Conservation (phyloP, 352 stramenopile species). For the Phytophthora foliorum region DNA sequence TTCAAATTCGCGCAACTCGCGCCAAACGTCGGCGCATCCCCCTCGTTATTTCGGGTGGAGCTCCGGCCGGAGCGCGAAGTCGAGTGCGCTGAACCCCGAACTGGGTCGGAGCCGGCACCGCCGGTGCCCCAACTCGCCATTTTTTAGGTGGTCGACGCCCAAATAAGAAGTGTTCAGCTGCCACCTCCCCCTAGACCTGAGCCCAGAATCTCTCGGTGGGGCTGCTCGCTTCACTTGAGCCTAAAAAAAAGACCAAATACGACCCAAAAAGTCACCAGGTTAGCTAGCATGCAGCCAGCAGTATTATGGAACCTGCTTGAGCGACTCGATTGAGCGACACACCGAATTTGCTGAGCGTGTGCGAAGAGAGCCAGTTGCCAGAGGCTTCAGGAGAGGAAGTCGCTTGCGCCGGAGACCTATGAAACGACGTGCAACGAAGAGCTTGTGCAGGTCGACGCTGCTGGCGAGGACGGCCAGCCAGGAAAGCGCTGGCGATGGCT, state of each 20-base stretch:
- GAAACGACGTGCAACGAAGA: too few species aligned
- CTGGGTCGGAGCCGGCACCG: not conserved
- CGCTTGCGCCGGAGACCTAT: too few species aligned
- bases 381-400: too few species aligned
- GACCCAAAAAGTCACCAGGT: too few species aligned
- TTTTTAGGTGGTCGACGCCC: not conserved
- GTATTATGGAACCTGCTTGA: too few species aligned
- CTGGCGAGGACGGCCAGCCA: conserved; percentile 5
- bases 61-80: conserved; percentile 24
- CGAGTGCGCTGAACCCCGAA: conserved; percentile 20
- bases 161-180: conserved; percentile 6
- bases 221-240: not conserved
- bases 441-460: not conserved
- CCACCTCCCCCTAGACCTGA: not conserved
- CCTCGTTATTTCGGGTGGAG: conserved; percentile 10
- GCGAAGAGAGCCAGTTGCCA: too few species aligned
- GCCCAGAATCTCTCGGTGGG: not conserved
- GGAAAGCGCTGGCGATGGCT: not conserved
- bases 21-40: conserved; percentile 23
- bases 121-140: conserved; percentile 21
- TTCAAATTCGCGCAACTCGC: conserved; percentile 35
- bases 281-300: too few species aligned
- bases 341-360: too few species aligned
- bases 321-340: too few species aligned
- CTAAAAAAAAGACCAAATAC: too few species aligned